phyloP scores from a whole-genome alignment of 805 yeast genomes.

The Ogataea pini region DNA sequence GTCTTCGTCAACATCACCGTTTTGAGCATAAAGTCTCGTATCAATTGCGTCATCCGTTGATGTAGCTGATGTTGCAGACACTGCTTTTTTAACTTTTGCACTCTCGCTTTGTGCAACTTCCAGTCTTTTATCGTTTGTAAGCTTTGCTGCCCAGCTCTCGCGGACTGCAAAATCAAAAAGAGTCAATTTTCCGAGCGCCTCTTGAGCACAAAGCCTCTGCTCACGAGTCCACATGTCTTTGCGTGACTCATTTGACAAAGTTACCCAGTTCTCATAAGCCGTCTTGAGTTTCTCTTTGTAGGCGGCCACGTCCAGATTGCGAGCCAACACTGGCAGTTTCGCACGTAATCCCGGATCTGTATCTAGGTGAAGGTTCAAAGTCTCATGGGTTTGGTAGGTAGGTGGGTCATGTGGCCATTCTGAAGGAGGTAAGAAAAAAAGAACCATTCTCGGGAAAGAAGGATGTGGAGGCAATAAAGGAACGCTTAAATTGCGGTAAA shows the following conservation, averaged over 20 bases:
- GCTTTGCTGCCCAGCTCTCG: conserved; percentile 40
- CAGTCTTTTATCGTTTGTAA: conserved; percentile 23
- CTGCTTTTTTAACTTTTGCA: not conserved
- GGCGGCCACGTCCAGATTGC: conserved; percentile 11
- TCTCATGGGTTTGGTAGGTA: conserved; percentile 44
- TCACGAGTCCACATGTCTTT: conserved; percentile 48
- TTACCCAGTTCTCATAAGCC: conserved; percentile 48
- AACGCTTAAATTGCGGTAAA: conserved; percentile 38
- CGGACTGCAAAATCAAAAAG: conserved; percentile 46
- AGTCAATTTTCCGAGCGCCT: conserved; percentile 41
- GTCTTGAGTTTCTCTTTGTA: conserved; percentile 42
- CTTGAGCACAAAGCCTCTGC: conserved; percentile 45
- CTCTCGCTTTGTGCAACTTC: conserved; percentile 12
- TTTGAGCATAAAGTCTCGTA: conserved; percentile 8
- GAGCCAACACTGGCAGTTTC: conserved; percentile 23
- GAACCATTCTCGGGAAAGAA: conserved; percentile 49
- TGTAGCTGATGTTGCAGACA: not conserved
- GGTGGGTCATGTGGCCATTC: conserved; percentile 59
- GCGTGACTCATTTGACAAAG: conserved; percentile 36
- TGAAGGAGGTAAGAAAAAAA: conserved; percentile 45
- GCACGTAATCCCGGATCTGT: conserved; percentile 22
- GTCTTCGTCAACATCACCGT: conserved; percentile 8
- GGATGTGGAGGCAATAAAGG: conserved; percentile 46
- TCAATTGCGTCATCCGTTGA: conserved; percentile 7
- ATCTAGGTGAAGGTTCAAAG: conserved; percentile 29